Evolutionary conservation across 2,329 filamentous ascomycete genomes (phyloP).

Genomic region (Thelonectria blattea): DNA sequence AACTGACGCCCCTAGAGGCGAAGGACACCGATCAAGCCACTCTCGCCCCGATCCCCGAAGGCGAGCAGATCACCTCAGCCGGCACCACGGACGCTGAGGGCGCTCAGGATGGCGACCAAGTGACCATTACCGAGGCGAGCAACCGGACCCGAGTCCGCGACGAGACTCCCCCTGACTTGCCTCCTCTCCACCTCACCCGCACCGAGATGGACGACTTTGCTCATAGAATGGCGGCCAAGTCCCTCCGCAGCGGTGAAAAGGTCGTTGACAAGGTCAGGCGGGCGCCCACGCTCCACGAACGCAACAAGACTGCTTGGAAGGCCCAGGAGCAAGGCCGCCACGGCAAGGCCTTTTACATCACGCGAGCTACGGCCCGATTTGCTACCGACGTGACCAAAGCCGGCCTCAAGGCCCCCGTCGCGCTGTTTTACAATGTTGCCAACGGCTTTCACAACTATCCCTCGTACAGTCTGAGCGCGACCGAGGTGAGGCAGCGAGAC

Average conservation of each 20-base stretch:
- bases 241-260: conserved; percentile 59
- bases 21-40: conserved; percentile 10
- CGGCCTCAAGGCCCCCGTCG: conserved; percentile 68
- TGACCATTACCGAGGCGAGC: conserved; percentile 1
- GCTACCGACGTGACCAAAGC: conserved; percentile 66
- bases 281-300: conserved; percentile 29
- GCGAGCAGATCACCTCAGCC: neutral
- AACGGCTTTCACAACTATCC: conserved; percentile 78
- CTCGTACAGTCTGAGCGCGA: conserved; percentile 65
- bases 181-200: conserved; percentile 25
- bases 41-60: conserved; percentile 7
- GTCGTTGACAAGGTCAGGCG: conserved; percentile 16
- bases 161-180: neutral
- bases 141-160: neutral
- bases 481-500: conserved; percentile 65
- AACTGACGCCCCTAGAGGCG: neutral
- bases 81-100: neutral
- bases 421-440: conserved; percentile 71
- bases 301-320: conserved; percentile 34
- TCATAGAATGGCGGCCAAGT: conserved; percentile 41
- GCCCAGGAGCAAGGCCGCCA: conserved; percentile 35
- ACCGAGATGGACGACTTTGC: conserved; percentile 40
- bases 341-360: conserved; percentile 37
- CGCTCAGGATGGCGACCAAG: neutral
- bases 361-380: conserved; percentile 57